Evolutionary conservation across 805 yeast species (phyloP), one percentile per base, ranked within the genome.

Genomic region (Cyberlindnera saturnus): DNA sequence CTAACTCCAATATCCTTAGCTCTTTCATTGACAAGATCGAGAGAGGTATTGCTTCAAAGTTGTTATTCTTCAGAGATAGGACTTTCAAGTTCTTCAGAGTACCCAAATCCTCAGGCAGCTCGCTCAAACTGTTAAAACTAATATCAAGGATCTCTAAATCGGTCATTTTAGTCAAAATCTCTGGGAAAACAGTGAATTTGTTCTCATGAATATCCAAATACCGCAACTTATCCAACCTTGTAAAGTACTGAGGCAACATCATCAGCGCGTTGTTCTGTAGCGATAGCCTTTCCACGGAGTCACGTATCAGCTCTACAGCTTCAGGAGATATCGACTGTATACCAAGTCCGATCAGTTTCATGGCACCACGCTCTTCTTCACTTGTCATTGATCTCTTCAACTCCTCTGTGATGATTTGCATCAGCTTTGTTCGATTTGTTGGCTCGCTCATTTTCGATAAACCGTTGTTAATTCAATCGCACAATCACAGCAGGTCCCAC

Each of bases 151-250:
- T 79, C 53, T 82, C 90, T 42, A 86, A 62, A 7, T 69, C 66
- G 11, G 59, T 53, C 50, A 67, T 58, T 32, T 59, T 59, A 20
- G 59, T 45, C 45, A 77, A 52, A 6, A 69, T 56, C 1, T 62
- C 59, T 0, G 95, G 89, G 36, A 86, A 70, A 37, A 63, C 67
- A 3, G 66, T 50, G 40, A 86, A 69, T 36, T 64, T 57, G 58
- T 86, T 86, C 45, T 70, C 67, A 56, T 85, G 84, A 37, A 86
- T 61, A 59, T 86, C 91, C 44, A 86, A 62, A 48, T 79, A 82
- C 42, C 76, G 67, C 41, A 85, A 62, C 36, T 67, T 62, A 13
- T 68, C 51, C 45, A 83, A 53, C 8, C 64, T 58, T 6, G 61
- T 47, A 54, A 82, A 70, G 38, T 65, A 68, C 2, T 60, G 53